Conservation (phyloP, 2,329 filamentous ascomycete genomes). For the Coccinonectria pachysandricola region DNA sequence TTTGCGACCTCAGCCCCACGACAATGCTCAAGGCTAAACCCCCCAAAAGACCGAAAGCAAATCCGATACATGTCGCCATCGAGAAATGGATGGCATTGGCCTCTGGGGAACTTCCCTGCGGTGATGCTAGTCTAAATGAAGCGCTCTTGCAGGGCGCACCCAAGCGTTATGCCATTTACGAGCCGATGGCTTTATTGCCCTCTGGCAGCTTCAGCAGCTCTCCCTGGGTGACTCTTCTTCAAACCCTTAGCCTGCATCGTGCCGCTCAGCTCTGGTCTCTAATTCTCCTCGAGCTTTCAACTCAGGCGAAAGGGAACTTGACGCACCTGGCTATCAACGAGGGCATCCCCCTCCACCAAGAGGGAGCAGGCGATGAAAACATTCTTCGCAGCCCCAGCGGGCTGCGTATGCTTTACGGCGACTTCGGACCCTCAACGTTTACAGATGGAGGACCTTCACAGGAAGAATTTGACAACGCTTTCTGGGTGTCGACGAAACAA, state of each 20-base stretch:
- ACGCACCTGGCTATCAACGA: conserved; percentile 53
- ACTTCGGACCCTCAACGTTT: conserved; percentile 52
- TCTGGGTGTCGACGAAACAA: conserved; percentile 73
- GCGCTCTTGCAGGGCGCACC: conserved; percentile 37
- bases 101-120: too few species aligned
- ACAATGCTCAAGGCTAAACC: too few species aligned
- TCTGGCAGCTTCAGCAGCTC: conserved; percentile 42
- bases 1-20: too few species aligned
- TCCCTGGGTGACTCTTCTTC: conserved; percentile 31
- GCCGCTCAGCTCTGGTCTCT: conserved; percentile 33
- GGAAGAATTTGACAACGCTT: conserved; percentile 52
- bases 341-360: conserved; percentile 42
- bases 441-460: conserved; percentile 19
- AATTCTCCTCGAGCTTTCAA: conserved; percentile 38
- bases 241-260: conserved; percentile 11
- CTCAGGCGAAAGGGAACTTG: conserved; percentile 28
- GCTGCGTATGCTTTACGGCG: conserved; percentile 59
- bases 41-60: conserved; percentile 11
- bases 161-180: conserved; percentile 50
- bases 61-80: conserved; percentile 24
- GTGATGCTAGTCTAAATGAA: too few species aligned
- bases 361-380: conserved; percentile 42
- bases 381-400: conserved; percentile 62
- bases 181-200: conserved; percentile 50
- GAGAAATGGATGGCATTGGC: conserved; percentile 17